Base-by-base conservation (phyloP, 1,139 yeast species). In the Hemisphaericaspora subhashii region DNA sequence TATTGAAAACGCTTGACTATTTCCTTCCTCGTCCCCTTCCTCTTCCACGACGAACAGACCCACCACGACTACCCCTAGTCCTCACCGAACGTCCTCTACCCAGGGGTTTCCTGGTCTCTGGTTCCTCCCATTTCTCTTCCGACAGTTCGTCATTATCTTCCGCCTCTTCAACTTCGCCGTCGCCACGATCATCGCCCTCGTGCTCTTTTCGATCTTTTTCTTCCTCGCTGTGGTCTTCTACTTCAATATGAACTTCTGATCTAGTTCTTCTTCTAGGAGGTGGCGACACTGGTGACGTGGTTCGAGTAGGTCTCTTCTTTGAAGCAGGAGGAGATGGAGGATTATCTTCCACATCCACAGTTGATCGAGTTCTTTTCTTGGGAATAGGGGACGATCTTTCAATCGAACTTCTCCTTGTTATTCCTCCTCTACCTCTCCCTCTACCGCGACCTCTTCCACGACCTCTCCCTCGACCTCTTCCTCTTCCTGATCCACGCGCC, bases 341-440 rank as follows among this genome's bases (percentile, higher is more conserved):
- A 6, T 36, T 30, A 6, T 41, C 46, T 31, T 54, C 63, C 17
- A 54, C 43, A 39, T 54, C 58, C 8, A 61, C 62, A 4, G 49
- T 42, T 1, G 60, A 57, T 20, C 68, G 48, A 2, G 66, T 61
- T 21, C 68, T 48, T 40, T 64, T 64, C 44, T 59, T 58, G 3
- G 58, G 46, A 12, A 40, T 38, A 7, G 48, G 42, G 5, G 40
- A n/a, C n/a, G n/a, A 35, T 20, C 37, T 25, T 35, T 46, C 54
- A 17, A 47, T 53, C n/a, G 48, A 57, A 5, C 51, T 37, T 46
- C 34, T 44, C 44, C 45, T 36, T 46, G 37, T 36, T 48, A 44
- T n/a, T 30, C 32, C 13, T 40, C 41, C 3, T 30, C 36, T 7
- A 22, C 35, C 13, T 20, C 44, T 11, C 28, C 39, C 6, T 27